Evolutionary conservation across 805 yeast genomes (phyloP).

Genomic region (Candida oleophila): DNA sequence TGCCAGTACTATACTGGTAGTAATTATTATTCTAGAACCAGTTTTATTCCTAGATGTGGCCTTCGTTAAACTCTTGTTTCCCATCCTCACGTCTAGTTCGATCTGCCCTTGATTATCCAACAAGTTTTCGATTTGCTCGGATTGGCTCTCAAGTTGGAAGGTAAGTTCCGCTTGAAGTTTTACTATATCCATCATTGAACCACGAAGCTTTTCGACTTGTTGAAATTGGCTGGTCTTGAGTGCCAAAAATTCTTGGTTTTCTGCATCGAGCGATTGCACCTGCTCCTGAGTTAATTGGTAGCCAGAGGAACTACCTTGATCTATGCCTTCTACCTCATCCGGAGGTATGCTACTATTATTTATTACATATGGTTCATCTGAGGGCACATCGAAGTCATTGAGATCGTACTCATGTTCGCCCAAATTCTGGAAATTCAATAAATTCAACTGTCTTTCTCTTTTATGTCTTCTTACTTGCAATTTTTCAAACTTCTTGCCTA

Average conservation of each 20-base stretch:
- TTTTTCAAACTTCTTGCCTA: constrained; percentile 45
- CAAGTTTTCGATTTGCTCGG: constrained; percentile 62
- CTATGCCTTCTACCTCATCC: neutral
- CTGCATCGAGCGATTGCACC: constrained; percentile 54
- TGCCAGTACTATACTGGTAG: constrained; percentile 34
- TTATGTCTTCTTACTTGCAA: constrained; percentile 50
- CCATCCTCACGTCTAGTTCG: constrained; percentile 61
- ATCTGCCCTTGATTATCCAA: constrained; percentile 68
- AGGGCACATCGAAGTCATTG: constrained; percentile 5
- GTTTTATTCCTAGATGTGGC: constrained; percentile 66
- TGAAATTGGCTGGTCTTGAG: constrained; percentile 59
- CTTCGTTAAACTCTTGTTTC: constrained; percentile 65
- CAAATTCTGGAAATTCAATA: constrained; percentile 40
- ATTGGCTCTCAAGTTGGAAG: constrained; percentile 69
- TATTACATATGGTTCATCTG: constrained; percentile 1
- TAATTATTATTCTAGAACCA: constrained; percentile 37
- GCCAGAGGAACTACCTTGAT: neutral
- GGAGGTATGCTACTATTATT: neutral
- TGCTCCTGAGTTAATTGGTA: constrained; percentile 48
- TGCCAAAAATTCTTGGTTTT: constrained; percentile 55
- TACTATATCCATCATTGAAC: constrained; percentile 69
- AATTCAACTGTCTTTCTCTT: constrained; percentile 35
- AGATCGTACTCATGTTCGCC: constrained; percentile 29
- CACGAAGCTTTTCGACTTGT: constrained; percentile 59
- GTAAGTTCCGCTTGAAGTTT: constrained; percentile 73